Conservation (phyloP, 2,329 filamentous ascomycete genomes). For the Trichoderma sp. region DNA sequence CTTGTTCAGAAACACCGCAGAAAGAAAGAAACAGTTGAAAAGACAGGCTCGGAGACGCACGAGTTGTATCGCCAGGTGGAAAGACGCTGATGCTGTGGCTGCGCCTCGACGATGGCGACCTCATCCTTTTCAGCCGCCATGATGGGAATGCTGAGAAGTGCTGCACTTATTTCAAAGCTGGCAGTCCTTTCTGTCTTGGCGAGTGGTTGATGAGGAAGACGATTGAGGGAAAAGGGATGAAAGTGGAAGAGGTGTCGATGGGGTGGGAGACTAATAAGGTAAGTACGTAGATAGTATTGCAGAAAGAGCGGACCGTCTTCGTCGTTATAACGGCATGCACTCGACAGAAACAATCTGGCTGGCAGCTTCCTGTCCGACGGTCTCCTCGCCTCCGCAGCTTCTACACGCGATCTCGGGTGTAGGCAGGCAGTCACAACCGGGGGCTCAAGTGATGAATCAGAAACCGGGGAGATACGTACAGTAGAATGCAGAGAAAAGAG, state of each 20-base stretch:
- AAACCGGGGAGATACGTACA: too few species aligned
- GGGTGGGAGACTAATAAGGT: not conserved
- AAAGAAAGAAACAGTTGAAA: too few species aligned
- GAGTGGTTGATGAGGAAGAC: not conserved
- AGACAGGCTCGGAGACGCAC: not conserved
- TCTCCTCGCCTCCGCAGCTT: too few species aligned
- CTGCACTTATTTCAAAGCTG: too few species aligned
- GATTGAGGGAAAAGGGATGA: not conserved
- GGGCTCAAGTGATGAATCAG: too few species aligned
- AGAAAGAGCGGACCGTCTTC: conserved; percentile 2
- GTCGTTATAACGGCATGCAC: not conserved
- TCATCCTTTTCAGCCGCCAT: conserved; percentile 15
- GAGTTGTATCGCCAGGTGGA: conserved; percentile 26
- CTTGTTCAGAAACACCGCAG: too few species aligned
- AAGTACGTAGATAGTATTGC: too few species aligned
- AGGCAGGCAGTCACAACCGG: too few species aligned
- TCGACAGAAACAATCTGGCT: not conserved
- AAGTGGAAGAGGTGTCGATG: not conserved
- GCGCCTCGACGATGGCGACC: conserved; percentile 11
- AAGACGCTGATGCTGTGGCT: conserved; percentile 22
- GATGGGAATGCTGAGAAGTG: not conserved
- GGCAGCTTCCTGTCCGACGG: too few species aligned
- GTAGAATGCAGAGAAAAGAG: too few species aligned
- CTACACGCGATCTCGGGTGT: too few species aligned
- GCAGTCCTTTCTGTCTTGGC: not conserved